Evolutionary conservation across 1,139 yeast species (phyloP).

Genomic region (Candida tropicalis): DNA sequence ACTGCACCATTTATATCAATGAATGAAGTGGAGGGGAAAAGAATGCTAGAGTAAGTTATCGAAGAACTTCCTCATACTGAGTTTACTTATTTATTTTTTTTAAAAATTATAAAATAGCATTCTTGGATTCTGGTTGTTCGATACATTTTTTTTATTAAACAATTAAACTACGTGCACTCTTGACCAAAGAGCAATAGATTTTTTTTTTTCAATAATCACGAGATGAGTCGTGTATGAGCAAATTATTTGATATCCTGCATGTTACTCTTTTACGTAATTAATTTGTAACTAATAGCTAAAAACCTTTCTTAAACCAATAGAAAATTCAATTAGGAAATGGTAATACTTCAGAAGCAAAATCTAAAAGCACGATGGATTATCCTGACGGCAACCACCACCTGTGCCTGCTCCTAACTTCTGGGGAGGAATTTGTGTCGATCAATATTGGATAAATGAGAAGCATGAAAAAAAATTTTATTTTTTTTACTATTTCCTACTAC

Average conservation of each 20-base stretch:
- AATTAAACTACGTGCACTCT: not conserved
- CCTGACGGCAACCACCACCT: too few species aligned
- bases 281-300: not conserved
- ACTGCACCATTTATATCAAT: constrained; percentile 54
- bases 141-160: constrained; percentile 21
- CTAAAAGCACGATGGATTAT: too few species aligned
- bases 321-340: too few species aligned
- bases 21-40: constrained; percentile 55
- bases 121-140: constrained; percentile 44
- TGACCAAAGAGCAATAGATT: too few species aligned
- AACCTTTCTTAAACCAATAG: not conserved
- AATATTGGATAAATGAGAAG: too few species aligned
- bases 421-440: too few species aligned
- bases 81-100: constrained; percentile 23
- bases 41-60: constrained; percentile 35
- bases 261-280: not conserved
- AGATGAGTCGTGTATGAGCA: not conserved
- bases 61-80: constrained; percentile 44
- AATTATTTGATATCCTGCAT: not conserved
- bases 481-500: too few species aligned
- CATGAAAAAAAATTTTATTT: too few species aligned
- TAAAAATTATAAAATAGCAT: too few species aligned
- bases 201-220: too few species aligned
- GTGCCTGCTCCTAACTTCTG: not conserved
- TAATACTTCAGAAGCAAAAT: too few species aligned